These are phyloP conservation scores for Sungouiella thailandica DNA, from an alignment of 805 yeast genomes.

Conservation along the genomic window DNA sequence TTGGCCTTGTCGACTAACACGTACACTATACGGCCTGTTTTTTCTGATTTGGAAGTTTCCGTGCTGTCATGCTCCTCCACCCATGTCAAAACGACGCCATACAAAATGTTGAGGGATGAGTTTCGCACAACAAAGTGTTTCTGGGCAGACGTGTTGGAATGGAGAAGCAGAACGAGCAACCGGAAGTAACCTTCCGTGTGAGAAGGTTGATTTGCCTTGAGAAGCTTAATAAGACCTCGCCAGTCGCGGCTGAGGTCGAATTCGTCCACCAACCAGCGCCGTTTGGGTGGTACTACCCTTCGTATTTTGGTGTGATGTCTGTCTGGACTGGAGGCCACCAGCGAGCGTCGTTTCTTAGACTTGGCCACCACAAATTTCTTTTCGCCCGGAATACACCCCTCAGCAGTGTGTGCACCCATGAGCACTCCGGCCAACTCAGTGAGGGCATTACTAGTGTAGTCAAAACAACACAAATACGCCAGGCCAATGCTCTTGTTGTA, in stretches of 20 bases:
- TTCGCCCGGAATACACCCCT: constrained; percentile 56
- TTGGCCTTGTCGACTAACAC: constrained; percentile 50
- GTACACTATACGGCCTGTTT: constrained; percentile 41
- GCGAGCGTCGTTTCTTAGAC: constrained; percentile 19
- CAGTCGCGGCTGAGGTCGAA: constrained; percentile 48
- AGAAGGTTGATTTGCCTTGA: constrained; percentile 31
- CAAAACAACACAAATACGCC: constrained; percentile 56
- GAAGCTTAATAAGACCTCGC: constrained; percentile 40
- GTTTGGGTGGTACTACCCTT: constrained; percentile 21
- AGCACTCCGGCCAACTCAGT: constrained; percentile 45
- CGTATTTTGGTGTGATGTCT: constrained; percentile 3
- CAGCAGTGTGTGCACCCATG: constrained; percentile 49
- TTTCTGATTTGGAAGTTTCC: constrained; percentile 6
- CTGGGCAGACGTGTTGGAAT: constrained; percentile 25
- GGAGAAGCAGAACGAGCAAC: constrained; percentile 27
- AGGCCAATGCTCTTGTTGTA: constrained; percentile 51
- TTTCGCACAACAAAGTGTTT: constrained; percentile 54
- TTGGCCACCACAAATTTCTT: constrained; percentile 26
- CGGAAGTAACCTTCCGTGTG: constrained; percentile 25
- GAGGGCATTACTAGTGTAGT: constrained; percentile 50
- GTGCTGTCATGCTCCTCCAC: constrained; percentile 24
- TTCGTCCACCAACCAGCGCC: constrained; percentile 56
- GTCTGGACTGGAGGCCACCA: constrained; percentile 10
- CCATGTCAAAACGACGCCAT: constrained; percentile 55
- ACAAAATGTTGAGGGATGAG: constrained; percentile 48